Conservation (phyloP, 2,329 filamentous ascomycete species). For the Cordyceps javanica region DNA sequence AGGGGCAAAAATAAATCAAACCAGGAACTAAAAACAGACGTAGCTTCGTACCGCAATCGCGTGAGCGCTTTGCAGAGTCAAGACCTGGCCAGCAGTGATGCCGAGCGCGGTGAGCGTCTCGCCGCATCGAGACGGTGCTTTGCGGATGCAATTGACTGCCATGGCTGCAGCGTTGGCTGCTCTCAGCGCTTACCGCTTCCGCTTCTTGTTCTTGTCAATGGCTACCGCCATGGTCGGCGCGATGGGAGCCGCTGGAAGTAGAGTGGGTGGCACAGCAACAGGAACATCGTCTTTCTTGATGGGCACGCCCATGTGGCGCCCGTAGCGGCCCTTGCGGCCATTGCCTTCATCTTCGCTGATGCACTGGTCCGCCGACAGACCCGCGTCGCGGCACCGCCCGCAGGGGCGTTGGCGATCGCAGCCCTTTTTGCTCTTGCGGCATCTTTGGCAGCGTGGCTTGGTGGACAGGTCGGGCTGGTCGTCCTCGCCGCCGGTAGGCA, state of each 20-base stretch:
- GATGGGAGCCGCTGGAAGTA: slow-evolving; percentile 41
- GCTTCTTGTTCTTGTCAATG: slow-evolving; percentile 55
- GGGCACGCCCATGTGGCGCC: slow-evolving; percentile 63
- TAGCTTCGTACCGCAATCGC: slow-evolving; percentile 10
- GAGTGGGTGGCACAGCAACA: slow-evolving; percentile 30
- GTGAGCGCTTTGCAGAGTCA: neutral
- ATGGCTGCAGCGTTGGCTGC: neutral
- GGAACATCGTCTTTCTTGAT: slow-evolving; percentile 48
- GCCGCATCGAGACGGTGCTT: neutral
- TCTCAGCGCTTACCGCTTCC: slow-evolving; percentile 44
- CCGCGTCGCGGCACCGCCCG: slow-evolving; percentile 90
- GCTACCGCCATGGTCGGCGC: slow-evolving; percentile 27
- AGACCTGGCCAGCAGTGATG: neutral
- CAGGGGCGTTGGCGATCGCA: slow-evolving; percentile 96
- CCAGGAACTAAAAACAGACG: slow-evolving; percentile 2
- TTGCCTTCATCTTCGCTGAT: slow-evolving; percentile 98
- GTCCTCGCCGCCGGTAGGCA: slow-evolving; percentile 62
- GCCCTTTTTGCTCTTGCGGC: slow-evolving; percentile 98
- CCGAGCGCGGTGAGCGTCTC: neutral
- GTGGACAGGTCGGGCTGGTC: slow-evolving; percentile 89
- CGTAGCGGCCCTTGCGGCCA: slow-evolving; percentile 89
- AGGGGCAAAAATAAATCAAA: neutral
- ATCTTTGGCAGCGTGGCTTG: slow-evolving; percentile 95
- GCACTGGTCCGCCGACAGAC: slow-evolving; percentile 86
- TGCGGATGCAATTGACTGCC: neutral